Evolutionary conservation across 345 rosid genomes (phyloP), one percentile per base, ranked within the genome.

Genomic region (Orychophragmus violaceus): DNA sequence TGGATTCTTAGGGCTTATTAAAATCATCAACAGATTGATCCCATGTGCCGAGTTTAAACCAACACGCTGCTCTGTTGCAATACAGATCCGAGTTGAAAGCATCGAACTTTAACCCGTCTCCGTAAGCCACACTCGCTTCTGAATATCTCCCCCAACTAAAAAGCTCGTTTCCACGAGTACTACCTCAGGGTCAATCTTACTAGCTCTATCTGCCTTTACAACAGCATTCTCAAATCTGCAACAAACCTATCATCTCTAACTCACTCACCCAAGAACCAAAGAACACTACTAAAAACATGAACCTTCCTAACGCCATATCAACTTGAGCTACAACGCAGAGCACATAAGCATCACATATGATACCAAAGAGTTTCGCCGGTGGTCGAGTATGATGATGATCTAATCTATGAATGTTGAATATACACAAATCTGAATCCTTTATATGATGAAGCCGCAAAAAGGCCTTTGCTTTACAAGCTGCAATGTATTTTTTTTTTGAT

Each of bases 41-140:
- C 95, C 93, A 92, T 54, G 68, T 57, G 53, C 95, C 91, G 8
- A 87, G 96, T 71, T 92, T 92, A 63, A 80, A 87, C 98, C 95
- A 92, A 70, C 97, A 92, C 29, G 89, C 88, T n/a, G 98, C 98
- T 83, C 98, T 80, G 66, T 92, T 92, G 83, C 97, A 92, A 66
- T 84, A 89, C 21, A 92, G 85, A 81, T 89, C 87, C 5, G 95
- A 81, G 75, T 83, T 92, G 65, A 68, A 79, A 58, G 73, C 82
- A 76, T 89, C 87, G 49, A 78, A 69, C 66, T 69, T 86, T 16
- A 92, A 94, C 71, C 98, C 98, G 65, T 87, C 98, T 18, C 90
- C 97, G 52, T 89, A 92, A 41, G 95, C 97, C 17, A 80, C 76
- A 82, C 91, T 84, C 24, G 98, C 98, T 72, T 92, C 97, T 0